These are phyloP conservation scores for Tilletia setariae DNA, from an alignment of 1,284 basidiomycete genomes.

Conservation along the genomic window DNA sequence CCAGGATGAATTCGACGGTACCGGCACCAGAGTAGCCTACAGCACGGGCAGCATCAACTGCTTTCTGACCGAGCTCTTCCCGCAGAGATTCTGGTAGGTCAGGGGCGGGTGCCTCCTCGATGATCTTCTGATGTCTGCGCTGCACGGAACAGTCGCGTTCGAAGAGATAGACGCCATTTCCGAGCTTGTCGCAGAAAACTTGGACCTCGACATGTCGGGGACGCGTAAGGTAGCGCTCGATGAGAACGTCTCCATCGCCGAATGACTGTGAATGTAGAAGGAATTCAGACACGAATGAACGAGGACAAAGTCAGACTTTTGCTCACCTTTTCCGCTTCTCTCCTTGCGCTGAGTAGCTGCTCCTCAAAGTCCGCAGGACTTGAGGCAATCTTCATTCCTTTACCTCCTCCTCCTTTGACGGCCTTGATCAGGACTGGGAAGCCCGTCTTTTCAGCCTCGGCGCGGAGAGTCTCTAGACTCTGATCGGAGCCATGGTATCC, in stretches of 20 bases:
- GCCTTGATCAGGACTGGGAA: constrained; percentile 57
- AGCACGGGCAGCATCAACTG: constrained; percentile 82
- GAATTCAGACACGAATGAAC: background rate
- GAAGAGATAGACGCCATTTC: constrained; percentile 78
- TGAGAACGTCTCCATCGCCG: constrained; percentile 60
- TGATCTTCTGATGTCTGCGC: constrained; percentile 88
- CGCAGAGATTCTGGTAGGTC: constrained; percentile 73
- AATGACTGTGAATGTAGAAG: constrained; percentile 23
- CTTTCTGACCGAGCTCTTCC: constrained; percentile 77
- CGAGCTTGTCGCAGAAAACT: constrained; percentile 60
- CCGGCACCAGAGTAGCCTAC: constrained; percentile 87
- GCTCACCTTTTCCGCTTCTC: constrained; percentile 61
- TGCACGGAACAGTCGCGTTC: constrained; percentile 94
- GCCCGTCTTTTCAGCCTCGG: constrained; percentile 61
- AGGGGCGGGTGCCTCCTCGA: constrained; percentile 91
- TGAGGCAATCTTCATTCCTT: constrained; percentile 57
- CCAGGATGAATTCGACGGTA: constrained; percentile 65
- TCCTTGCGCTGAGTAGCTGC: constrained; percentile 75
- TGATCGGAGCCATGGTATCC: constrained; percentile 80
- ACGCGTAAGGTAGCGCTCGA: constrained; percentile 47
- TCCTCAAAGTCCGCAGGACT: constrained; percentile 68
- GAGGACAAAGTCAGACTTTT: constrained; percentile 43
- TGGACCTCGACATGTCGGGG: constrained; percentile 68
- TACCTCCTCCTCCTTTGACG: constrained; percentile 56
- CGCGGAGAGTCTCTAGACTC: constrained; percentile 64